Evolutionary conservation across 768 basidiomycete species (phyloP), one percentile per base, ranked within the genome.

Genomic region (Rhodosporidiobolus odoratus): DNA sequence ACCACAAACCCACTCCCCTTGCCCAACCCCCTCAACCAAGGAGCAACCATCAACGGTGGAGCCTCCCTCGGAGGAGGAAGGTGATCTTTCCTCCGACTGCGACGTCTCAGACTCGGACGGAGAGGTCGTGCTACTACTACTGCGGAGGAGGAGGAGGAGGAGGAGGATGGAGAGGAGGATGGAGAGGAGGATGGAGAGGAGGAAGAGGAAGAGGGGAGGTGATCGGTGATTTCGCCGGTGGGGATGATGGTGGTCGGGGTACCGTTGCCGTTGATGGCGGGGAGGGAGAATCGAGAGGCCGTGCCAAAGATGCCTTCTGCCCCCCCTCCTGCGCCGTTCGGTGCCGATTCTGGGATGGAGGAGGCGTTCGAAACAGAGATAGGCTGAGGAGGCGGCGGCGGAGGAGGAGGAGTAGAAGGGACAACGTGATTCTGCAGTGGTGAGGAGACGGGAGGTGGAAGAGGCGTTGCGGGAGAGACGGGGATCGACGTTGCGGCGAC

Each of bases 61-160:
- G 91, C 69, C 95, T 83, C 21, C 95, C 73, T 92, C 92, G 89
- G 80, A 92, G 91, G 76, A 89, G 84, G 80, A 95, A 97, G 9
- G 88, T 84, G 21, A 21, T 47, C 34, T 30, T 53, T 59, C 8
- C 58, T 17, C 8, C 30, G 37, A 23, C 50, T 17, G 2, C 30
- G 37, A 23, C 50, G 47, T 21, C 47, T 48, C 37, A 27, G 32
- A 80, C 81, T 58, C 95, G 80, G 74, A 92, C 95, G 80, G 94
- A 92, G 0, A 92, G 93, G n/a, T 92, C 92, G 76, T 96, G 97
- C 97, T 77, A 95, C 92, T 17, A 83, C 76, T 62, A 91, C 84
- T 12, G 89, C 86, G 57, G 96, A 81, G n/a, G 87, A 83, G 69
- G 84, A 86, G 40, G 91, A 87, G 65, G 97, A 96, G 48, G 85